Base-by-base conservation (phyloP, 306 rosid genomes). In the Trichosanthes truncata region DNA sequence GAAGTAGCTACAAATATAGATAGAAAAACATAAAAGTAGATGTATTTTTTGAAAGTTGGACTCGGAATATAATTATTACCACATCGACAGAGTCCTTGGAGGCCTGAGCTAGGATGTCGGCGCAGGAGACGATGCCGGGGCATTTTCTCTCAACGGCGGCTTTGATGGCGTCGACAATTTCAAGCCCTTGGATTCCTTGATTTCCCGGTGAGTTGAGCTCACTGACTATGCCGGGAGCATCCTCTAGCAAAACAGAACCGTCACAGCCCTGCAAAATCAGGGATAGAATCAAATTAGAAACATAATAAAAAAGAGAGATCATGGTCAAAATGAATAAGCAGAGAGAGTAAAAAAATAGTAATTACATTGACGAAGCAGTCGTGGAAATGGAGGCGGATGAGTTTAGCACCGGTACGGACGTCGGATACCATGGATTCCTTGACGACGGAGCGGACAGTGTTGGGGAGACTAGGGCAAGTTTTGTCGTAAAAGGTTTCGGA, bases 81-180 rank as follows among this genome's bases (percentile, higher is more conserved):
- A 90, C 71, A 52, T 89, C 84, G 3, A 89, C 91, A 4, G 93
- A 91, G 38, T 88, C 84, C 84, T 93, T 87, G 0, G 97, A 85
- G 0, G 96, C 96, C 62, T 91, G 88, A 3, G 93, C 92, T 26
- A 91, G 86, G 84, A 93, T 84, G 80, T 93, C 97, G 59, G 96
- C 93, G 46, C 96, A 93, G 29, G 94, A 91, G 2, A 93, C 96
- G 9, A 88, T 61, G 7, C 87, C 87, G 4, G 88, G 82, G 74
- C 97, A 93, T 40, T 92, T 83, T 26, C 29, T 88, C 62, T 90
- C 97, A 2, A 91, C 36, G 21, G 89, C 86, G 8, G 83, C 66
- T 73, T 93, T 93, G 72, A 93, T 93, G 85, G 60, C 87, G 79
- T 93, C 97, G 9, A 93, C 89, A 0, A 91, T 83, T 9, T 26